These are phyloP conservation scores for Aspergillus nidulans DNA, from an alignment of 495 filamentous ascomycete genomes.

Conservation along the genomic window DNA sequence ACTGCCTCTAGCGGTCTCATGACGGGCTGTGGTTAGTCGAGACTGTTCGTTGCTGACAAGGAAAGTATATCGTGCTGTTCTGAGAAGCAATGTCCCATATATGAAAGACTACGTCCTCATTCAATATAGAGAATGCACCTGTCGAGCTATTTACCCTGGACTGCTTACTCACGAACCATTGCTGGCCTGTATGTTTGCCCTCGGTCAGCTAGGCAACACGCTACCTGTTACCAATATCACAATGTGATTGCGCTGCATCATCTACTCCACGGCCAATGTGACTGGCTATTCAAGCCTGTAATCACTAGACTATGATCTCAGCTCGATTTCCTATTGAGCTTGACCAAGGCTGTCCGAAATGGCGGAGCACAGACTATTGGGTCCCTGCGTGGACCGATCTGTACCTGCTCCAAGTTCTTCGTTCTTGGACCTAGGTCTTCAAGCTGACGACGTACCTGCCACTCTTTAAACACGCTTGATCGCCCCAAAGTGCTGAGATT, in stretches of 20 bases:
- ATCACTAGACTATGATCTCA: not conserved
- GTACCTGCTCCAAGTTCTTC: not conserved
- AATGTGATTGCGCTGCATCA: not conserved
- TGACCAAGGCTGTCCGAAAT: not conserved
- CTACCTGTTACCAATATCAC: not conserved
- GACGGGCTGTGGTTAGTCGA: too few species aligned
- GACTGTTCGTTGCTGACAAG: too few species aligned
- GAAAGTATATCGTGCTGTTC: too few species aligned
- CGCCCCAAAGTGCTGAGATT: not conserved
- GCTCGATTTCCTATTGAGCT: not conserved
- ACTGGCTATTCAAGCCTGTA: not conserved
- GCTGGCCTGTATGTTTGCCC: not conserved
- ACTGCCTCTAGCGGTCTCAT: too few species aligned
- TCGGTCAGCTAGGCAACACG: not conserved
- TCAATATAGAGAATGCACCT: not conserved
- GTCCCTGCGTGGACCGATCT: not conserved
- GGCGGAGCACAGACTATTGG: not conserved
- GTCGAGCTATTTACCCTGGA: not conserved
- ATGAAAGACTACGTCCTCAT: not conserved
- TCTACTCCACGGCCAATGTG: not conserved
- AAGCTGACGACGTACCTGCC: not conserved
- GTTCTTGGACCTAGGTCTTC: not conserved
- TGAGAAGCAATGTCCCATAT: too few species aligned
- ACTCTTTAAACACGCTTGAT: not conserved
- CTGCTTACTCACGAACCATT: not conserved